Evolutionary conservation across 129 eudicot species (phyloP).

Genomic region (Erigeron canadensis): DNA sequence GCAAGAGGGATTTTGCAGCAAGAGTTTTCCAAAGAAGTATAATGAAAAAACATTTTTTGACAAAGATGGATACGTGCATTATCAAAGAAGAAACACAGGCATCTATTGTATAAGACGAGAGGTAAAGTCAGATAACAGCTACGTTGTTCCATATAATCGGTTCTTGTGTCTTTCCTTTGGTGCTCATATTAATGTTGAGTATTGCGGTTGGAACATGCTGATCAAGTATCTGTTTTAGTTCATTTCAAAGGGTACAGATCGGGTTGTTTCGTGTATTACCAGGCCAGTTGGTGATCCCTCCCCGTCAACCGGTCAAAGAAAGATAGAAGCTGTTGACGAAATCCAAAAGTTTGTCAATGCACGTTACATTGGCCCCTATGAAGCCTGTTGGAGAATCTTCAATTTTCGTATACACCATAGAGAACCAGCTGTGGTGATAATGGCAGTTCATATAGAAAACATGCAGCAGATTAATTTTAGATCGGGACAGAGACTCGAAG

Average conservation of each 20-base stretch:
- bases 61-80: conserved; percentile 5
- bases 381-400: conserved; percentile 27
- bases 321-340: conserved; percentile 10
- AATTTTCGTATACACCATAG: conserved; percentile 21
- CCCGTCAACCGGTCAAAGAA: no score
- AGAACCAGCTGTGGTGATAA: neutral
- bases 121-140: neutral
- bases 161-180: neutral
- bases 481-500: neutral
- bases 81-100: neutral
- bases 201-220: neutral
- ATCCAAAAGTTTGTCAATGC: neutral
- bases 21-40: neutral
- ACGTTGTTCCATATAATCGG: neutral
- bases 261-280: neutral
- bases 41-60: neutral
- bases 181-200: conserved; percentile 7
- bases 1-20: neutral
- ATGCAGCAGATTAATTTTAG: neutral
- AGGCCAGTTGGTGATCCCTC: no score
- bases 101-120: neutral
- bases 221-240: conserved; percentile 12
- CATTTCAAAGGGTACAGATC: neutral
- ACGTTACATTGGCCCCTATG: neutral
- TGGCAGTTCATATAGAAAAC: conserved; percentile 21